A percentile compares a stretch with the other conserved stretches of the same genome.
Conservation (phyloP, 768 basidiomycete genomes). For the Kwoniella sp. region DNA sequence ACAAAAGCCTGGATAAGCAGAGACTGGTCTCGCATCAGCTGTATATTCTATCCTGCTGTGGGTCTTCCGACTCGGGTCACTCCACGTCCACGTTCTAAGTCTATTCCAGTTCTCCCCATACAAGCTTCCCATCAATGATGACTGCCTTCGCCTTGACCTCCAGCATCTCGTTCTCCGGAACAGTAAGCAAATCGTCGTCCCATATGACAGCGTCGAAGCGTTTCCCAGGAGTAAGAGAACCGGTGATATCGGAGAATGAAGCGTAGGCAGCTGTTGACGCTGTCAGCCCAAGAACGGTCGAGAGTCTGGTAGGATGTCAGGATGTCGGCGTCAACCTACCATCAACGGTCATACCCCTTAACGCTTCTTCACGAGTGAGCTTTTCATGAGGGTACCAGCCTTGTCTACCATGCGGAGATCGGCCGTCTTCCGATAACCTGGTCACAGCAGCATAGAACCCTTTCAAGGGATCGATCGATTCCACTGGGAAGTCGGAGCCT, state of each 20-base stretch:
- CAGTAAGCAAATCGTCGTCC: slow-evolving; percentile 75
- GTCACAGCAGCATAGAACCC: slow-evolving; percentile 89
- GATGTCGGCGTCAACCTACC: no score
- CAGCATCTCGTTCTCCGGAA: slow-evolving; percentile 65
- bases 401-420: slow-evolving; percentile 75
- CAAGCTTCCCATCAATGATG: slow-evolving; percentile 71
- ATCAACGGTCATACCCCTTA: slow-evolving; percentile 80
- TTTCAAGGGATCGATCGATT: slow-evolving; percentile 81
- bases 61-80: no score
- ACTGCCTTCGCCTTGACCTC: slow-evolving; percentile 70
- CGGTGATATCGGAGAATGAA: slow-evolving; percentile 68
- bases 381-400: slow-evolving; percentile 82
- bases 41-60: no score
- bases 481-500: slow-evolving; percentile 93
- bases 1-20: no score
- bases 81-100: no score
- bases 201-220: slow-evolving; percentile 86
- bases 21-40: no score
- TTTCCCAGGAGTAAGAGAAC: slow-evolving; percentile 75
- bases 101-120: slow-evolving; percentile 61
- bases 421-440: slow-evolving; percentile 68
- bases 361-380: slow-evolving; percentile 77
- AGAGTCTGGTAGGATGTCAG: background rate
- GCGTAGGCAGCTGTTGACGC: slow-evolving; percentile 72
- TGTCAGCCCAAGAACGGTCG: background rate